A percentile compares a stretch with the other conserved stretches of the same genome.
These are phyloP conservation scores for Cinnamomum micranthum DNA, from an alignment of 164 flowering plant genomes.

Conservation along the genomic window DNA sequence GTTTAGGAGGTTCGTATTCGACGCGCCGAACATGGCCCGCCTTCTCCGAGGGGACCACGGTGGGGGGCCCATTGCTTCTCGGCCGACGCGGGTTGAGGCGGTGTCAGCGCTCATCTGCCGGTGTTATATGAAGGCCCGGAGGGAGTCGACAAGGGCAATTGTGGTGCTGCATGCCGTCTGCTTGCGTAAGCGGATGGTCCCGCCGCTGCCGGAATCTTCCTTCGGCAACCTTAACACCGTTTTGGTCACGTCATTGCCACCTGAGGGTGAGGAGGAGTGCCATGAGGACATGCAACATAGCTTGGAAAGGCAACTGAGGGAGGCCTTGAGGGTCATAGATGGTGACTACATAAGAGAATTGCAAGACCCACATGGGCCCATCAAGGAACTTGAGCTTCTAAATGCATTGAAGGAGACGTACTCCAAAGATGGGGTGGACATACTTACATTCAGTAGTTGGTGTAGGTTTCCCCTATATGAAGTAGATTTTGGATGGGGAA, in stretches of 20 bases:
- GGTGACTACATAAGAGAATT: constrained; percentile 1
- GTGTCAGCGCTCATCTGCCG: constrained; percentile 28
- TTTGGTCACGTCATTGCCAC: background rate
- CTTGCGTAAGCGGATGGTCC: constrained; percentile 10
- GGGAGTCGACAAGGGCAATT: background rate
- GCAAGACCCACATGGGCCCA: background rate
- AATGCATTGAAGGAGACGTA: background rate
- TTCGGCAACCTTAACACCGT: constrained; percentile 4
- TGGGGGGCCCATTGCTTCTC: background rate
- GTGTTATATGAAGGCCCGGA: constrained; percentile 9
- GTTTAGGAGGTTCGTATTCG: constrained; percentile 25
- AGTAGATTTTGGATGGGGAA: constrained; percentile 21
- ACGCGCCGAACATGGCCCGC: constrained; percentile 9
- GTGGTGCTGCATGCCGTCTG: background rate
- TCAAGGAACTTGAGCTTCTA: background rate
- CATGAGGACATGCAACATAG: constrained; percentile 1
- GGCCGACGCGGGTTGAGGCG: constrained; percentile 32
- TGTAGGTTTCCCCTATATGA: constrained; percentile 26
- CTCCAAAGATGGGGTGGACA: constrained; percentile 16
- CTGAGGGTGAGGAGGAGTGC: background rate
- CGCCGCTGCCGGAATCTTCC: constrained; percentile 13
- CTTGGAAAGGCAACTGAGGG: constrained; percentile 2
- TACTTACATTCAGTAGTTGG: constrained; percentile 35
- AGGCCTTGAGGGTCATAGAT: background rate
- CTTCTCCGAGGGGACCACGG: constrained; percentile 7